Percentiles rank a stretch among this genome's conserved stretches.
Conservation (phyloP, 805 yeast genomes). For the Candida xyloterini region DNA sequence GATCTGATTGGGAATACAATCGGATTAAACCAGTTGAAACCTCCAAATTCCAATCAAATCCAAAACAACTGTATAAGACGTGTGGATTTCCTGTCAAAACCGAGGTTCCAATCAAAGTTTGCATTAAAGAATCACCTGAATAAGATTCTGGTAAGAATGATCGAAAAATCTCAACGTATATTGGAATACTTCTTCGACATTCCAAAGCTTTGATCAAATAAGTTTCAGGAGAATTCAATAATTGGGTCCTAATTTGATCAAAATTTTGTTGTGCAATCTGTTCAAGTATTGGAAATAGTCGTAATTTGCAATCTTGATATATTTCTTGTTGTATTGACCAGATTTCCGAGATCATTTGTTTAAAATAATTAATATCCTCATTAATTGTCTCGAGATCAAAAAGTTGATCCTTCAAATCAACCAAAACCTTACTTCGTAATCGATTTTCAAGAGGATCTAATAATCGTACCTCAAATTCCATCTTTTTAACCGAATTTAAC, state of each 20-base stretch:
- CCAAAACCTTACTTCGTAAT: slow-evolving; percentile 9
- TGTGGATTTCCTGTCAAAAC: slow-evolving; percentile 5
- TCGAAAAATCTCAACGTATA: slow-evolving; percentile 2
- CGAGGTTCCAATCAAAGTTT: slow-evolving; percentile 1
- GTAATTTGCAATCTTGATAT: slow-evolving; percentile 1
- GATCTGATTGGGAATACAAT: not conserved
- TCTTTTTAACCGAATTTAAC: slow-evolving; percentile 7
- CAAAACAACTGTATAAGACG: slow-evolving; percentile 1
- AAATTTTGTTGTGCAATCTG: slow-evolving; percentile 2
- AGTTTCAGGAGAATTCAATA: not conserved
- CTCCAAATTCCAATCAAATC: slow-evolving; percentile 1
- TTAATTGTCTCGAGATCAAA: not conserved
- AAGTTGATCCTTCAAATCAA: slow-evolving; percentile 11
- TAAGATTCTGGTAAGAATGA: slow-evolving; percentile 1
- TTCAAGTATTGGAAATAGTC: slow-evolving; percentile 1
- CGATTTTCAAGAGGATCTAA: slow-evolving; percentile 12
- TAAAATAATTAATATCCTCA: not conserved
- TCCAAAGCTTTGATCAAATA: not conserved
- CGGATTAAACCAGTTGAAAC: not conserved
- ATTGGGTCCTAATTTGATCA: not conserved
- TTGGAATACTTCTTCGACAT: not conserved
- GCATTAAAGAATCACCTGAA: not conserved
- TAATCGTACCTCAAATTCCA: slow-evolving; percentile 8
- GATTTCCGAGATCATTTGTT: slow-evolving; percentile 5
- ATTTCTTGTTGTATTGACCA: slow-evolving; percentile 1